Evolutionary conservation across 2,329 filamentous ascomycete genomes (phyloP).

Genomic region (Cordyceps cateniannulata): DNA sequence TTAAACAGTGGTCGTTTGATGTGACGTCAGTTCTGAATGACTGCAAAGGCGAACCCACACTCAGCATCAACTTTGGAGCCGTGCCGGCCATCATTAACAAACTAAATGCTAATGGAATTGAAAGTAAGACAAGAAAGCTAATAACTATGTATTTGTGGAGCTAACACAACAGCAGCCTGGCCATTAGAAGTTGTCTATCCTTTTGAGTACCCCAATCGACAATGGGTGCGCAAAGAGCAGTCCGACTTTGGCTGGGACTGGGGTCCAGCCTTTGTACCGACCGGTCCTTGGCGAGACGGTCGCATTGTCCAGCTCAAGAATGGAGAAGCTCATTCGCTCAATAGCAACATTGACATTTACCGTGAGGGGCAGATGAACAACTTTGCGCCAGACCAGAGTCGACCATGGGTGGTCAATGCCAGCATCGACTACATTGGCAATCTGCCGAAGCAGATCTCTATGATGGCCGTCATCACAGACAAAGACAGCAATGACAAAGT

Average conservation of each 20-base stretch:
- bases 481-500: slow-evolving; percentile 23
- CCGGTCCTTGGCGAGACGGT: slow-evolving; percentile 55
- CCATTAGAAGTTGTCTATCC: background rate
- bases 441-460: slow-evolving; percentile 33
- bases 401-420: slow-evolving; percentile 55
- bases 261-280: slow-evolving; percentile 53
- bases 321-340: slow-evolving; percentile 33
- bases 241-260: slow-evolving; percentile 61
- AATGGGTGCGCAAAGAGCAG: slow-evolving; percentile 50
- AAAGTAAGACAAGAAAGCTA: background rate
- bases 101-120: slow-evolving; percentile 4
- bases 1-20: slow-evolving; percentile 55
- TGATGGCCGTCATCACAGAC: slow-evolving; percentile 43
- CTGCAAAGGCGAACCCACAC: background rate
- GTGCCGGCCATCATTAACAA: slow-evolving; percentile 15
- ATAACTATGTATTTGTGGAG: background rate
- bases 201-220: slow-evolving; percentile 11
- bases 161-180: background rate
- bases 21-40: slow-evolving; percentile 37
- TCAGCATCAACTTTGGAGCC: slow-evolving; percentile 19
- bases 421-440: slow-evolving; percentile 50
- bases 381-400: slow-evolving; percentile 47
- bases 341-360: slow-evolving; percentile 51
- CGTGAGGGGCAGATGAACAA: slow-evolving; percentile 52
- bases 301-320: slow-evolving; percentile 46